Base-by-base conservation (phyloP, 148 eudicot species). In the Mesembryanthemum crystallinum region DNA sequence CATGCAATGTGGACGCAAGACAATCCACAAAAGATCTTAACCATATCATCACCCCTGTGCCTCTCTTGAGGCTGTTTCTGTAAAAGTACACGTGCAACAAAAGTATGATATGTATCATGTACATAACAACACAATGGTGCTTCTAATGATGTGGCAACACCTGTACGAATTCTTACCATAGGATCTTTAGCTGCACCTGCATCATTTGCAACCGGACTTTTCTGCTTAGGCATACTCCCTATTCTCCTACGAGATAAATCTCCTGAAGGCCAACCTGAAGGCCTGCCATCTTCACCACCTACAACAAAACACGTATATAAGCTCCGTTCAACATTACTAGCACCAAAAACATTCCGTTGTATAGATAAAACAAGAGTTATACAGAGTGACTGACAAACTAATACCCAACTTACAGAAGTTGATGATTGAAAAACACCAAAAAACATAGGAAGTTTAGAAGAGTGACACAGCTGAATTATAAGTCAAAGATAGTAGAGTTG, bases 221-320 rank as follows among this genome's bases (percentile, higher is more conserved):
- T 92, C 64, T 87, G 92, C 84, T 85, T 90, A 30, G 91, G 83
- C 54, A 88, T 71, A 76, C 80, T 78, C 61, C 90, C 87, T 35
- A 82, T 80, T 76, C 91, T 88, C 75, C 88, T 81, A 69, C 88
- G 89, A 78, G 91, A 82, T 59, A 85, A 84, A 74, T 90, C 88
- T 73, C 80, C 87, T 10, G 93, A 79, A 73, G 82, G 86, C 89
- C 88, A 85, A 61, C 90, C 88, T 51, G 82, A 75, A 70, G 82
- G 86, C 45, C 89, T 86, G 24, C 88, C 86, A 76, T 90, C 93
- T 47, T 90, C 93, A 76, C 72, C 88, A 69, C 90, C 97, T 92
- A 80, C 35, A 61, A 28, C 20, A 51, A 55, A 69, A 27, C 33
- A 24, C 29, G 49, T 37, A 23, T 20, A 60, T 63, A 64, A 78